Percentiles rank a stretch among this genome's conserved stretches.
Evolutionary conservation across 768 basidiomycete genomes (phyloP).

Genomic region (Rhodotorula paludigena): DNA sequence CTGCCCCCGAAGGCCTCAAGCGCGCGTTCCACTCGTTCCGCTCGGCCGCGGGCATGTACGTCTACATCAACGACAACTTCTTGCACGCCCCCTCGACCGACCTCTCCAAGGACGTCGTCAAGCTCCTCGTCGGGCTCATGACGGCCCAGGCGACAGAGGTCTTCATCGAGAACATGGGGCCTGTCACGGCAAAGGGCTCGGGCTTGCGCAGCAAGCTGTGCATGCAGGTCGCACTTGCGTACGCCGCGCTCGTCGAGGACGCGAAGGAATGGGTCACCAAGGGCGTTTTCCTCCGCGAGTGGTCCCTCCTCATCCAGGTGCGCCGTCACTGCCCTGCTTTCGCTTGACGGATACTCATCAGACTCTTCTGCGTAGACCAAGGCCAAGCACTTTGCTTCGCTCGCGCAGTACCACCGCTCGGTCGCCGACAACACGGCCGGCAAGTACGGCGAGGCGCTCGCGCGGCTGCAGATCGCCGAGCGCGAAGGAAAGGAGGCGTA

Average conservation of each 20-base stretch:
- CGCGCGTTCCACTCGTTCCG: constrained; percentile 87
- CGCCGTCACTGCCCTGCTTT: constrained; percentile 24
- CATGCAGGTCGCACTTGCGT: constrained; percentile 74
- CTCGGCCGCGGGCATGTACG: constrained; percentile 89
- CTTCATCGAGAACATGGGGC: constrained; percentile 64
- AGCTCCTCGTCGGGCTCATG: constrained; percentile 80
- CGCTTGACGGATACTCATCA: not conserved
- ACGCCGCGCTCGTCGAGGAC: constrained; percentile 75
- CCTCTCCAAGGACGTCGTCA: constrained; percentile 86
- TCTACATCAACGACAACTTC: constrained; percentile 99
- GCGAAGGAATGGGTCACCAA: constrained; percentile 96
- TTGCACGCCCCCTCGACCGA: constrained; percentile 95
- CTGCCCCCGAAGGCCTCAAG: constrained; percentile 86
- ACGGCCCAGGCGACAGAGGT: constrained; percentile 92
- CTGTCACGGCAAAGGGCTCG: constrained; percentile 84
- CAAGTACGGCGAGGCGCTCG: constrained; percentile 81
- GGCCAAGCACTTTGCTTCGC: constrained; percentile 77
- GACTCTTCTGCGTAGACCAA: constrained; percentile 60
- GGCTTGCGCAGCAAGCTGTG: constrained; percentile 74
- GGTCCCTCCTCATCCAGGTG: constrained; percentile 81
- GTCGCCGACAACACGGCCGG: constrained; percentile 67
- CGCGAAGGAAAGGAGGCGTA: constrained; percentile 75
- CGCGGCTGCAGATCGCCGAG: constrained; percentile 71
- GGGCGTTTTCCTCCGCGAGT: constrained; percentile 89
- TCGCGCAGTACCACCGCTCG: constrained; percentile 80